Evolutionary conservation across 164 flowering plant species (phyloP), one percentile per base, ranked within the genome.

Genomic region (Stephania japonica): DNA sequence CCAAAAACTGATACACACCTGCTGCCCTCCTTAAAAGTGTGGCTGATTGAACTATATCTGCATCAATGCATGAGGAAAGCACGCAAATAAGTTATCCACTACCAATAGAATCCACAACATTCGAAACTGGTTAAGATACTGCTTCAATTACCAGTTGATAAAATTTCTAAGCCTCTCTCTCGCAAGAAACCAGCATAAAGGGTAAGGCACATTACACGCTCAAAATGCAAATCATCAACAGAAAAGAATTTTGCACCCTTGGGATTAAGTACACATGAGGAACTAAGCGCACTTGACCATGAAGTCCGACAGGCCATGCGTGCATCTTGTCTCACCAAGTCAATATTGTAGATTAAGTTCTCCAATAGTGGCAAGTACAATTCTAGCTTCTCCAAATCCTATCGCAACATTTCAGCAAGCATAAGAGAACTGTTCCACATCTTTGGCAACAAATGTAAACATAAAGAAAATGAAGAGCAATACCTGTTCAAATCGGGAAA

Each of bases 31-130:
- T 86, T 69, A 83, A 84, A 59, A 87, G 59, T 0, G 83, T 73
- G 56, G 87, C 87, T 49, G 92, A 84, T 80, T 84, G 85, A 70
- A 80, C 89, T 71, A 86, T 64, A 83, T 89, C 96, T 91, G 75
- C 70, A 79, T 59, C n/a, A 42, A 75, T 71, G 43, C 66, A 71
- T 23, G 11, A 5, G 11, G 68, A 67, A 61, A 73, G 63, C 62
- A 32, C 4, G 38, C 78, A 32, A 41, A 62, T 71, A 32, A 43
- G 41, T 11, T 42, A 43, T 49, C 42, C 43, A 59, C 63, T 47
- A 73, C 18, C 27, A 59, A 44, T 21, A 38, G 43, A 65, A 26
- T 16, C 6, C 27, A 10, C 1, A 12, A 13, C 7, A 68, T 23
- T 53, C 21, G 47, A 0, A 19, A 6, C n/a, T 47, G 16, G 53